Base-by-base conservation (phyloP, 2,329 filamentous ascomycete species). In the Trichoderma semiorbis region DNA sequence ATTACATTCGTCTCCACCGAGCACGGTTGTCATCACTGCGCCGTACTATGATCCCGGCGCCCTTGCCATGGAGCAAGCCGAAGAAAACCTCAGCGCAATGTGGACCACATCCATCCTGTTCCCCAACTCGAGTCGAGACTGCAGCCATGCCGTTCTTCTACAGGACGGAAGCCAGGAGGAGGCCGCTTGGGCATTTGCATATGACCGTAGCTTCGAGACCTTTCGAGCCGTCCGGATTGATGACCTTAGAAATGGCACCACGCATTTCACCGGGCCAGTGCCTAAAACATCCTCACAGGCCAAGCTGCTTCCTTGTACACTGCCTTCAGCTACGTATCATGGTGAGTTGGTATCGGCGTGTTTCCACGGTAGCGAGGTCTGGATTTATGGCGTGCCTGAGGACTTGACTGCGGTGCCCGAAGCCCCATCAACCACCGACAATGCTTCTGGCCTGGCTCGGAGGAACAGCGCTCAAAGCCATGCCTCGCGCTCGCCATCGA, bases 91-190 rank as follows among this genome's bases (percentile, higher is more conserved):
- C 73, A 92, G 91, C 78, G 88, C 91, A 28, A 87, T 95, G 77
- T 96, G 93, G 93, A 95, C 93, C 7, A 94, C 92, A 0, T 94
- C 94, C 39, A 95, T 96, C 60, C 83, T 96, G 3, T 95, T 95
- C 71, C 93, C 93, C 4, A 93, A 94, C 75, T 91, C 90, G n/a
- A 93, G 91, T 75, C 88, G 90, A 64, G 91, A 93, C 75, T 94
- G 92, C 78, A 94, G 91, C 75, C 92, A 95, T 80, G 92, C 92
- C 24, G 90, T 92, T 1, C 80, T 95, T 60, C 83, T 95, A 18
- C 88, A 89, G 75, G 85, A 89, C 73, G 87, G 87, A 5, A 84
- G 82, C 64, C 83, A 87, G 50, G 88, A 90, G 69, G 92, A 94
- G 79, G 89, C 91, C 30, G 88, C 85, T 73, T 95, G 92, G 92